Evolutionary conservation across 1,284 basidiomycete genomes (phyloP).

Genomic region (Tilletiaria anomala): DNA sequence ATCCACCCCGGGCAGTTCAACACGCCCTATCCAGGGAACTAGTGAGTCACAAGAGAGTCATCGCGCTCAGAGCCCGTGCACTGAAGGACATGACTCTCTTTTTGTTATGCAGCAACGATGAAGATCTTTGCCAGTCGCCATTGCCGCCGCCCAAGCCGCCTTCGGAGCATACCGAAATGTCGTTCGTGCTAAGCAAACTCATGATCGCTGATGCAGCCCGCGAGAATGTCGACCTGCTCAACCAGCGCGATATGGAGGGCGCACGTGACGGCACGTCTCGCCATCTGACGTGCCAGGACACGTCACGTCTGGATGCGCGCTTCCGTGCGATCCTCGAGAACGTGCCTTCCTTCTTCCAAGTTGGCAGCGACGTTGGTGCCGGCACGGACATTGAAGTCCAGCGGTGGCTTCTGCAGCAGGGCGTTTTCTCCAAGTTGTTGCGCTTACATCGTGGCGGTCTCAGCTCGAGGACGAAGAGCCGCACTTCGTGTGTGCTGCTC

Average conservation of each 20-base stretch:
- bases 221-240: conserved; percentile 20
- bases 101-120: no score
- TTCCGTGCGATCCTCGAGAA: conserved; percentile 23
- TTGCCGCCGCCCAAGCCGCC: conserved; percentile 16
- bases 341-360: conserved; percentile 26
- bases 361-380: conserved; percentile 17
- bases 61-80: no score
- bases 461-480: conserved; percentile 16
- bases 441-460: conserved; percentile 25
- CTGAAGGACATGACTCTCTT: no score
- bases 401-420: conserved; percentile 33
- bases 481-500: conserved; percentile 27
- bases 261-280: conserved; percentile 8
- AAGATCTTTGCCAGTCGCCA: conserved; percentile 19
- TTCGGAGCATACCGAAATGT: conserved; percentile 30
- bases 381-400: conserved; percentile 23
- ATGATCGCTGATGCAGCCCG: conserved; percentile 19
- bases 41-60: no score
- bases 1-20: conserved; percentile 31
- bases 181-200: conserved; percentile 18
- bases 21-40: conserved; percentile 33
- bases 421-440: conserved; percentile 30
- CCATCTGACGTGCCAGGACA: conserved; percentile 15
- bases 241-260: conserved; percentile 9
- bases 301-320: conserved; percentile 11